Percentiles rank a stretch among this genome's conserved stretches.
These are phyloP conservation scores for Wickerhamiella bombiphila DNA, from an alignment of 805 yeast genomes.

Conservation along the genomic window DNA sequence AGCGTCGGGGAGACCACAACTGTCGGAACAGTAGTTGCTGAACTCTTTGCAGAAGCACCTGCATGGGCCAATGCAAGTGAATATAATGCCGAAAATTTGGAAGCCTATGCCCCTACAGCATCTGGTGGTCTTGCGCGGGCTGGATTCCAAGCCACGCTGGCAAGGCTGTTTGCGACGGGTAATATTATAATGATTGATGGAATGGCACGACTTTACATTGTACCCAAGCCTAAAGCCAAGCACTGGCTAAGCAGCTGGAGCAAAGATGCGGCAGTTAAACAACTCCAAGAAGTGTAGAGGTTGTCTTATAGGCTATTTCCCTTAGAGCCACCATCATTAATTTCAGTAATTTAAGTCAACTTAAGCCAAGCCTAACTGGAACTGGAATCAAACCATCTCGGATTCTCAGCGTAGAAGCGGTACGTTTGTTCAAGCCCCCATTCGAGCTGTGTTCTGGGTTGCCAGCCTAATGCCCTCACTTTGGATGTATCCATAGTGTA, in stretches of 20 bases:
- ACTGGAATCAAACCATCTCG: conserved; percentile 1
- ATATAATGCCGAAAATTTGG: conserved; percentile 44
- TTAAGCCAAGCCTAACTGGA: background rate
- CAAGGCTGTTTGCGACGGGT: conserved; percentile 52
- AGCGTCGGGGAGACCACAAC: conserved; percentile 61
- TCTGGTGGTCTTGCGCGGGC: conserved; percentile 75
- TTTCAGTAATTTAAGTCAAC: background rate
- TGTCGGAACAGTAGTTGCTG: conserved; percentile 44
- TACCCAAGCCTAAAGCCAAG: conserved; percentile 54
- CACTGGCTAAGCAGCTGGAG: conserved; percentile 40
- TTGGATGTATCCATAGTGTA: conserved; percentile 23
- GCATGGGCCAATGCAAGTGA: conserved; percentile 50
- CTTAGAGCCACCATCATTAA: background rate
- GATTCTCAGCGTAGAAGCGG: conserved; percentile 22
- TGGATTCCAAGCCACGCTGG: conserved; percentile 60
- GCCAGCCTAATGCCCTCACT: conserved; percentile 24
- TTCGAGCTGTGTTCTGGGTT: conserved; percentile 18
- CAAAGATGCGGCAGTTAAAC: conserved; percentile 15
- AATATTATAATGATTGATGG: conserved; percentile 65
- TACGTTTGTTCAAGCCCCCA: conserved; percentile 22
- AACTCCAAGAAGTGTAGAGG: conserved; percentile 2
- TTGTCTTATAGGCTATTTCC: background rate
- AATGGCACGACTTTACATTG: conserved; percentile 56
- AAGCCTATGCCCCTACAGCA: conserved; percentile 68
- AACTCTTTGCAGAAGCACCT: conserved; percentile 50